phyloP scores from a whole-genome alignment of 768 basidiomycete species.

The Kwoniella mangroviensis region DNA sequence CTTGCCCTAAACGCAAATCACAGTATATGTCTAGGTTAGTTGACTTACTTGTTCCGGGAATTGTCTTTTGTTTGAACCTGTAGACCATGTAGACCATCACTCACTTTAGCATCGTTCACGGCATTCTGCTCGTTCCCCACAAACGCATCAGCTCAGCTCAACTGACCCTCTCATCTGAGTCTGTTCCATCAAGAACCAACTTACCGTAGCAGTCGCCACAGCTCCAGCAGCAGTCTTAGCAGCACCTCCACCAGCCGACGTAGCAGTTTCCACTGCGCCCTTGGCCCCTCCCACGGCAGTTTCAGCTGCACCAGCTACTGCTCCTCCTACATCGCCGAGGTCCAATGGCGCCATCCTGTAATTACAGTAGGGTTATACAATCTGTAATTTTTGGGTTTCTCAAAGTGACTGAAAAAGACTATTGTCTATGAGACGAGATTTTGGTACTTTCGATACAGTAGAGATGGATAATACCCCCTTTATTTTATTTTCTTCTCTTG shows the following conservation, averaged over 20 bases:
- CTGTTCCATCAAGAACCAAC: neutral
- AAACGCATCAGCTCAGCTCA: too few relatives aligned
- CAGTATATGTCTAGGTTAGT: too few relatives aligned
- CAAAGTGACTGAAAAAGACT: too few relatives aligned
- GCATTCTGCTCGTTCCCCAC: constrained; percentile 2
- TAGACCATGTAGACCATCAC: neutral
- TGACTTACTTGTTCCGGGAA: too few relatives aligned
- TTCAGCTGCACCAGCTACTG: neutral
- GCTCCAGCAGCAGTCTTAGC: constrained; percentile 18
- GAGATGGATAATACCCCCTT: too few relatives aligned
- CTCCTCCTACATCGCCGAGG: constrained; percentile 9
- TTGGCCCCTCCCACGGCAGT: constrained; percentile 1
- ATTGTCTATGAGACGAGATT: too few relatives aligned
- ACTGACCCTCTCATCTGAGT: too few relatives aligned
- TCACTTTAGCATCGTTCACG: constrained; percentile 1
- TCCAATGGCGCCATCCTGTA: constrained; percentile 8
- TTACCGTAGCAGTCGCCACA: constrained; percentile 13
- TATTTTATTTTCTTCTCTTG: too few relatives aligned
- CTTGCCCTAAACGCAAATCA: constrained; percentile 2
- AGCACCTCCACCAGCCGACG: constrained; percentile 8
- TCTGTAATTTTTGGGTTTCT: too few relatives aligned
- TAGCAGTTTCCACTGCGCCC: constrained; percentile 15
- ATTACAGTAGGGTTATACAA: neutral
- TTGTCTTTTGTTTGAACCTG: too few relatives aligned
- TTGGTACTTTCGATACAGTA: too few relatives aligned